Evolutionary conservation across 768 basidiomycete species (phyloP).

Genomic region (Daedaleopsis nitida): DNA sequence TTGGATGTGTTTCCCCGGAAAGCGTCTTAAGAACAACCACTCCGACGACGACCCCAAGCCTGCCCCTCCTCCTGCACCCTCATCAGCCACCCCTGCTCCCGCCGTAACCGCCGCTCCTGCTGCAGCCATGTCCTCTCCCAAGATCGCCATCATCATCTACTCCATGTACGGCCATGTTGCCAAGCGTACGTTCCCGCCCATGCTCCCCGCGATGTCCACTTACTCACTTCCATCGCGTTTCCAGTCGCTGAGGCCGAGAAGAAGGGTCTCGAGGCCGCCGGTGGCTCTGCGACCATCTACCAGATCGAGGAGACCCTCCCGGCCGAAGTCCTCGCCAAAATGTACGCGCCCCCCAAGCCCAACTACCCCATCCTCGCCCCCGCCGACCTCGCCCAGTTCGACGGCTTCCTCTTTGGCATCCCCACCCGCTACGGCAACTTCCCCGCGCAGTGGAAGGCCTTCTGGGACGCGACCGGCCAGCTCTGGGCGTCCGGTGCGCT

Average conservation of each 20-base stretch:
- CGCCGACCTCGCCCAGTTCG: slow-evolving; percentile 57
- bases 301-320: slow-evolving; percentile 80
- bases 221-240: slow-evolving; percentile 6
- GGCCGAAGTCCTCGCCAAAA: slow-evolving; percentile 60
- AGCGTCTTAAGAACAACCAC: slow-evolving; percentile 21
- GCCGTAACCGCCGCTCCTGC: slow-evolving; percentile 4
- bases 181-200: slow-evolving; percentile 46
- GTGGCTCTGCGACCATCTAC: slow-evolving; percentile 49
- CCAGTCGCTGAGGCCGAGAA: slow-evolving; percentile 63
- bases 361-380: slow-evolving; percentile 71
- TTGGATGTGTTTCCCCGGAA: slow-evolving; percentile 28
- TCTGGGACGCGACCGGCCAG: slow-evolving; percentile 78
- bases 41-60: slow-evolving; percentile 19
- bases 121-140: slow-evolving; percentile 39
- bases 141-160: slow-evolving; percentile 74
- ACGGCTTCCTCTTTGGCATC: slow-evolving; percentile 79
- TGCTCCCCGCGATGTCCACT: background rate
- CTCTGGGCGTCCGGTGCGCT: slow-evolving; percentile 65
- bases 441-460: slow-evolving; percentile 79
- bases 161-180: slow-evolving; percentile 76
- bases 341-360: slow-evolving; percentile 75
- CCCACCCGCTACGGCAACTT: slow-evolving; percentile 84
- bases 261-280: slow-evolving; percentile 42
- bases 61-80: slow-evolving; percentile 7
- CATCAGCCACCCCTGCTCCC: slow-evolving; percentile 11